Evolutionary conservation across 2,329 filamentous ascomycete genomes (phyloP), one percentile per base, ranked within the genome.

Genomic region (Biscogniauxia marginata): DNA sequence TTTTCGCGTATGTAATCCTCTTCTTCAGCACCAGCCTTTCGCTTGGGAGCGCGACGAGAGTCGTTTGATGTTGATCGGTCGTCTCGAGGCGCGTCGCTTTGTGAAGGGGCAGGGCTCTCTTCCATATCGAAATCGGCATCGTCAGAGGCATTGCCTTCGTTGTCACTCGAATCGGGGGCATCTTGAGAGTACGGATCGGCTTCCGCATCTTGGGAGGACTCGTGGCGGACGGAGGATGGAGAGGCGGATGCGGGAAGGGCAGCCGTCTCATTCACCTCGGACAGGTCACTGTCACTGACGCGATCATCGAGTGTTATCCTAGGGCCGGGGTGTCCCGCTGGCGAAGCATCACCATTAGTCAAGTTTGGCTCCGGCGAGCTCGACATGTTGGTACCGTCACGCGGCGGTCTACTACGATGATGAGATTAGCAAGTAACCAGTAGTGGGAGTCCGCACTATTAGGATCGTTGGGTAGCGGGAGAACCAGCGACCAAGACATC

Each of bases 1-100:
- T 99, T 96, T 69, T 91, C 89, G 67, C 88, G 84, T 66, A 98
- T 96, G 70, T 87, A 93, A 48, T 92, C 87, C 57, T 95, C 88
- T 66, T 95, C 90, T 51, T 88, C 86, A 39, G 84, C 71, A 70
- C 80, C 73, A 63, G 80, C 74, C 76, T 90, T 89, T 75, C 92
- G 88, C 80, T 96, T 96, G 59, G 81, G 75, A 50, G 82, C 83
- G 69, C 85, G 82, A 61, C 81, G 82, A 46, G 88, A 90, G 66
- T 87, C 87, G 67, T 85, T 83, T 48, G 91, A 95, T 69, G 84
- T 85, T 63, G 87, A 90, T 67, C 81, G 78, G 63, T 82, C 81
- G 59, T 81, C 80, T 50, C 77, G 74, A 50, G 68, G 73, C 54
- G 73, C 75, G 52, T 81, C 78, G 56, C 77, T 79, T 52, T 76